Evolutionary conservation across 805 yeast species (phyloP).

Genomic region (Lipomyces yamanashiensis): DNA sequence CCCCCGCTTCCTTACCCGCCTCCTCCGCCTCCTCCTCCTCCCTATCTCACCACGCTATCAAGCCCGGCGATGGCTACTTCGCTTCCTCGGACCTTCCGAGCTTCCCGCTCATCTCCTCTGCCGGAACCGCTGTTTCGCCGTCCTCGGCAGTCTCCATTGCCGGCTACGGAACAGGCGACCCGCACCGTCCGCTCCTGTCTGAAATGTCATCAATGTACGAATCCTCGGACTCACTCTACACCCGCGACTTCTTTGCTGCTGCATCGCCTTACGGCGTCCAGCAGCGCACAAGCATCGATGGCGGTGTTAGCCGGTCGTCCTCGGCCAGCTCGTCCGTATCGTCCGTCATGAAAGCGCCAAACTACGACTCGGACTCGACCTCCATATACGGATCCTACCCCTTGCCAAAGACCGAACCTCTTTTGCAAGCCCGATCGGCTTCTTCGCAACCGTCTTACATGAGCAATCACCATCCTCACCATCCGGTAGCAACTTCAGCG

Average conservation of each 20-base stretch:
- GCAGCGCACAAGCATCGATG: not conserved
- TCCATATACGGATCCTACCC: not conserved
- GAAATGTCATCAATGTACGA: slow-evolving; percentile 9
- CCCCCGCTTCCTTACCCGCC: not conserved
- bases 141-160: not conserved
- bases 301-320: not conserved
- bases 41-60: not conserved
- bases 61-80: not conserved
- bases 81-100: not conserved
- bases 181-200: slow-evolving; percentile 1
- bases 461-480: not conserved
- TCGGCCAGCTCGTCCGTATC: slow-evolving; percentile 5
- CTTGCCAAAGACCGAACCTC: not conserved
- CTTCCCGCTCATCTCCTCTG: no score
- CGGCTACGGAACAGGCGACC: not conserved
- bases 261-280: slow-evolving; percentile 6
- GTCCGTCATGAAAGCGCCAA: not conserved
- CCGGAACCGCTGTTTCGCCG: no score
- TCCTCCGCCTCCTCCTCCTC: not conserved
- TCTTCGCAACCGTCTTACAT: not conserved
- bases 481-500: no score
- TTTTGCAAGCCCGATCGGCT: not conserved
- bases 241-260: slow-evolving; percentile 13
- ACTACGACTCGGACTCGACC: slow-evolving; percentile 12
- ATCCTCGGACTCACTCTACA: slow-evolving; percentile 4